Evolutionary conservation across 495 filamentous ascomycete species (phyloP).

Genomic region (Aspergillus heteromorphus): DNA sequence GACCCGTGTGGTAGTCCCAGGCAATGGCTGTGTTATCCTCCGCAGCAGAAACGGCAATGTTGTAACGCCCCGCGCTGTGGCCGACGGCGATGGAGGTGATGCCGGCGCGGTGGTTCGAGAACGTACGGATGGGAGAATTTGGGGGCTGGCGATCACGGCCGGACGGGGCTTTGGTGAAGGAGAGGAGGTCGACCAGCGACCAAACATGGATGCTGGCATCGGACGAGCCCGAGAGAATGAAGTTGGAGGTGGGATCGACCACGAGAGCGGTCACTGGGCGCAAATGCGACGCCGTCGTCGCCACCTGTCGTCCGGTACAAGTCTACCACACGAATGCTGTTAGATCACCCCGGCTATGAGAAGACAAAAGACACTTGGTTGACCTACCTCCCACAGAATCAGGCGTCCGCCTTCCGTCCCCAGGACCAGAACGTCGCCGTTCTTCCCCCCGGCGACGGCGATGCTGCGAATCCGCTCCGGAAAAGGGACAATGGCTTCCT

Average conservation of each 20-base stretch:
- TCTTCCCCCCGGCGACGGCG: slow-evolving; percentile 51
- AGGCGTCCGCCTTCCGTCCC: slow-evolving; percentile 85
- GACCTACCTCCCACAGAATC: slow-evolving; percentile 84
- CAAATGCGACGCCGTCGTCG: slow-evolving; percentile 82
- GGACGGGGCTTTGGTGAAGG: slow-evolving; percentile 46
- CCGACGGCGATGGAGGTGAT: slow-evolving; percentile 67
- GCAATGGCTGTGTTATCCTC: slow-evolving; percentile 76
- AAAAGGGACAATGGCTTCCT: slow-evolving; percentile 82
- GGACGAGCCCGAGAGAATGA: slow-evolving; percentile 79
- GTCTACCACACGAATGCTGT: slow-evolving; percentile 44
- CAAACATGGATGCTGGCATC: slow-evolving; percentile 90
- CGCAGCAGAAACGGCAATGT: slow-evolving; percentile 71
- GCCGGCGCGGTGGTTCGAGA: slow-evolving; percentile 74
- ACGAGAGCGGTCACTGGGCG: slow-evolving; percentile 75
- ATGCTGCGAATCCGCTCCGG: slow-evolving; percentile 77
- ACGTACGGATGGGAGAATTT: slow-evolving; percentile 57
- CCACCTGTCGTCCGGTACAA: slow-evolving; percentile 79
- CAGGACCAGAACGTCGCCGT: slow-evolving; percentile 66
- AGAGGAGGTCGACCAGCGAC: slow-evolving; percentile 71
- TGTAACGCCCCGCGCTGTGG: slow-evolving; percentile 61
- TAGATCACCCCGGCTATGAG: neutral
- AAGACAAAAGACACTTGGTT: neutral
- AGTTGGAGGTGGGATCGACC: slow-evolving; percentile 64
- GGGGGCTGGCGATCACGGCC: slow-evolving; percentile 31
- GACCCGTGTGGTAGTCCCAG: slow-evolving; percentile 83